Evolutionary conservation across 495 filamentous ascomycete genomes (phyloP).

Genomic region (Chlorociboria aeruginascens): DNA sequence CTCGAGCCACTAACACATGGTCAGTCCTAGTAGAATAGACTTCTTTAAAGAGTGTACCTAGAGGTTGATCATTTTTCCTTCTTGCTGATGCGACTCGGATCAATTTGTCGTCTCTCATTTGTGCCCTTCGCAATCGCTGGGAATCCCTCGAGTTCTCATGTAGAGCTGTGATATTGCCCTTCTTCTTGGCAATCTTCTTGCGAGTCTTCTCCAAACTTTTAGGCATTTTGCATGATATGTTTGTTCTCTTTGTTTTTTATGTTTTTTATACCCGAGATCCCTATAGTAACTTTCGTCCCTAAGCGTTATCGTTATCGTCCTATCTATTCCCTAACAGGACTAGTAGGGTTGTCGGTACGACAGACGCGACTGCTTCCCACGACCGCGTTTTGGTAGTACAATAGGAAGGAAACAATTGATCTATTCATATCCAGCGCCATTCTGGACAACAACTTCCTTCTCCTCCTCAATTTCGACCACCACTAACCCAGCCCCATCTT

Average conservation of each 20-base stretch:
- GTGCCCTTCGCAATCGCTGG: slow-evolving; percentile 59
- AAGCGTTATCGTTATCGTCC: not conserved
- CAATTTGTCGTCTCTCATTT: slow-evolving; percentile 64
- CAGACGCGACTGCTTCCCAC: not conserved
- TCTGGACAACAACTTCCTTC: no score
- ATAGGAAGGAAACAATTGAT: no score
- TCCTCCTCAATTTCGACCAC: no score
- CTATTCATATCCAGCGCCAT: no score
- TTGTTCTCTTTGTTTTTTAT: no score
- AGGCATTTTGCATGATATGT: slow-evolving; percentile 38
- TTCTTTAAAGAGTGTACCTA: slow-evolving; percentile 34
- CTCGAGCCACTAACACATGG: slow-evolving; percentile 42
- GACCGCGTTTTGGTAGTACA: no score
- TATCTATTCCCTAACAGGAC: not conserved
- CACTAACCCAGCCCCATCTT: no score
- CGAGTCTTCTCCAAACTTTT: slow-evolving; percentile 65
- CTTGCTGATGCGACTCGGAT: slow-evolving; percentile 48
- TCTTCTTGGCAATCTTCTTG: slow-evolving; percentile 73
- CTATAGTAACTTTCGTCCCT: no score
- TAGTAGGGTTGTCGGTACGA: not conserved
- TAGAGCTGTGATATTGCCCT: slow-evolving; percentile 49
- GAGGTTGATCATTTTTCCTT: slow-evolving; percentile 54
- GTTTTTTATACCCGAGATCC: no score
- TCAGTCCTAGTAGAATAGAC: not conserved
- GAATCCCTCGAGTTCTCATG: slow-evolving; percentile 77